phyloP scores from a whole-genome alignment of 352 stramenopile genomes.

The Halophytophthora polymorphica region DNA sequence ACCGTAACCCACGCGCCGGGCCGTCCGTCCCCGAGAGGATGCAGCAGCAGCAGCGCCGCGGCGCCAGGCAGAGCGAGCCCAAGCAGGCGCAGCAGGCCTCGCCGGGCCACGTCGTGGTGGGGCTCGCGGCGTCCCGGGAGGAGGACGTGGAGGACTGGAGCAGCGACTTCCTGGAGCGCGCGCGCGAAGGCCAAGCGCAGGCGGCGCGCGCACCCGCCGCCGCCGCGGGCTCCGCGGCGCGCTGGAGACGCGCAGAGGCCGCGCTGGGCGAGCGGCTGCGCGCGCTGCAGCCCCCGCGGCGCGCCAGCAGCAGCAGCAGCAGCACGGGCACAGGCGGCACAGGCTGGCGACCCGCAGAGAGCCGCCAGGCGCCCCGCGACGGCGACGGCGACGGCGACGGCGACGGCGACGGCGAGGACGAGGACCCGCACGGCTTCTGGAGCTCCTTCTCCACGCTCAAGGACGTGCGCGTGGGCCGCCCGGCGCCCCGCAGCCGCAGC shows the following conservation, averaged over 20 bases:
- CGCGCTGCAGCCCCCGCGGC: constrained; percentile 26
- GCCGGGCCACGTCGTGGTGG: constrained; percentile 66
- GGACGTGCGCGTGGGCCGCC: constrained; percentile 5
- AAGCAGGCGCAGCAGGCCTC: constrained; percentile 5
- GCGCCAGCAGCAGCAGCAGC: constrained; percentile 13
- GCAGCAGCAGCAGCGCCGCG: too few relatives aligned
- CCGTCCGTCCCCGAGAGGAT: too few relatives aligned
- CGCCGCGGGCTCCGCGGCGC: constrained; percentile 5
- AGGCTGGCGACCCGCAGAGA: constrained; percentile 1
- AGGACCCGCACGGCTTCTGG: constrained; percentile 13
- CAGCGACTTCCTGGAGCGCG: constrained; percentile 44
- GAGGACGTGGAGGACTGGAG: constrained; percentile 82
- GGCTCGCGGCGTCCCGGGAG: constrained; percentile 57
- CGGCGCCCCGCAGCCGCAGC: background rate
- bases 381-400: constrained; percentile 12
- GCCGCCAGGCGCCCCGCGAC: background rate
- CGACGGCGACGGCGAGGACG: constrained; percentile 19
- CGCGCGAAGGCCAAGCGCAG: too few relatives aligned
- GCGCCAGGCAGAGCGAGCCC: background rate
- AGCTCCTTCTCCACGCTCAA: constrained; percentile 13
- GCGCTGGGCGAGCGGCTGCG: constrained; percentile 18
- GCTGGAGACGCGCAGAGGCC: constrained; percentile 43
- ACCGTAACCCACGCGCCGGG: too few relatives aligned
- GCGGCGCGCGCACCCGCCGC: background rate
- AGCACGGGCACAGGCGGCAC: constrained; percentile 3